These are phyloP conservation scores for Barnettozyma pratensis DNA, from an alignment of 805 yeast genomes.

Conservation along the genomic window DNA sequence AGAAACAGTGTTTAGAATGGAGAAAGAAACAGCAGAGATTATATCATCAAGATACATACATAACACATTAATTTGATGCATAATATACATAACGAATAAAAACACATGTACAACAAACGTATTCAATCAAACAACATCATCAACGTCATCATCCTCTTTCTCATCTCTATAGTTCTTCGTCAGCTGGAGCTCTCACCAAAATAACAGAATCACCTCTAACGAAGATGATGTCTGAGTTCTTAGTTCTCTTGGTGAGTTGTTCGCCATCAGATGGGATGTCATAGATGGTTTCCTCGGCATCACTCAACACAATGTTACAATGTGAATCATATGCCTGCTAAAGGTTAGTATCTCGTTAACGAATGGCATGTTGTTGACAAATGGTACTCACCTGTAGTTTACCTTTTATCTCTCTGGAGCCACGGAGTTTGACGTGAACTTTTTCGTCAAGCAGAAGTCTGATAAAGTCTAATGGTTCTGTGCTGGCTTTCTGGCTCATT, in stretches of 20 bases:
- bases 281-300: conserved; percentile 81
- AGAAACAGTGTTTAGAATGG: conserved; percentile 54
- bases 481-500: conserved; percentile 1
- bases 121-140: background rate
- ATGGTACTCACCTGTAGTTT: conserved; percentile 59
- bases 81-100: background rate
- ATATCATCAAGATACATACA: no score
- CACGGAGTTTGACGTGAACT: conserved; percentile 85
- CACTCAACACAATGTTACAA: conserved; percentile 92
- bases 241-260: conserved; percentile 31
- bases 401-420: conserved; percentile 90
- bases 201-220: conserved; percentile 98
- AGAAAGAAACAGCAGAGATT: background rate
- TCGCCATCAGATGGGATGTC: conserved; percentile 43
- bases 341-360: conserved; percentile 3
- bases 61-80: no score
- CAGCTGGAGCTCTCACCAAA: conserved; percentile 53
- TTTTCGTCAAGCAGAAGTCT: conserved; percentile 82
- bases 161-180: conserved; percentile 14
- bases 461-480: conserved; percentile 89
- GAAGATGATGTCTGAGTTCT: conserved; percentile 81
- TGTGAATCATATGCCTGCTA: conserved; percentile 83
- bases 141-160: conserved; percentile 3
- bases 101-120: background rate
- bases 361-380: background rate